These are phyloP conservation scores for Penicillium ochrochloron DNA, from an alignment of 495 filamentous ascomycete species.

Conservation along the genomic window DNA sequence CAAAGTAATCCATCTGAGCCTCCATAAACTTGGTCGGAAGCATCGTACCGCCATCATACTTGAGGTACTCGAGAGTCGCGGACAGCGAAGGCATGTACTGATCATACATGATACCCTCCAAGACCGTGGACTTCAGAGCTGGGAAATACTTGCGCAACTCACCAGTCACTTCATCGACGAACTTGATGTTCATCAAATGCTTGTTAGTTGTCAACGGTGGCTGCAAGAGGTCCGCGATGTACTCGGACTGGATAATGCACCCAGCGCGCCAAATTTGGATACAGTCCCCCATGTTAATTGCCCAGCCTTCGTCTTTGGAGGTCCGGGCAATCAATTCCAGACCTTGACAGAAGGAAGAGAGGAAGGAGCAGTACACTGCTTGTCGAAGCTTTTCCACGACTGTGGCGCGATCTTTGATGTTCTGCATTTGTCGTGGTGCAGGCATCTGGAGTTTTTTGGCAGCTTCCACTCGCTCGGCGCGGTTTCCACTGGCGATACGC, in stretches of 20 bases:
- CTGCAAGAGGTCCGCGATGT: slow-evolving; percentile 64
- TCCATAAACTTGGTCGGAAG: slow-evolving; percentile 75
- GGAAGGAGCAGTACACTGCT: slow-evolving; percentile 66
- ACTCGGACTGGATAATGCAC: slow-evolving; percentile 74
- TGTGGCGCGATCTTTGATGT: slow-evolving; percentile 44
- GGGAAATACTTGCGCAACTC: slow-evolving; percentile 59
- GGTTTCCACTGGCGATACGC: slow-evolving; percentile 67
- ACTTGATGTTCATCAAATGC: slow-evolving; percentile 45
- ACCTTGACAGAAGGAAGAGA: slow-evolving; percentile 69
- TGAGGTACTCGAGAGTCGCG: slow-evolving; percentile 70
- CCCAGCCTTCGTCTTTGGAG: slow-evolving; percentile 65
- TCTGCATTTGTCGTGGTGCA: slow-evolving; percentile 46
- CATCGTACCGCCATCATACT: slow-evolving; percentile 60
- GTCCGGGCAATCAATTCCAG: slow-evolving; percentile 68
- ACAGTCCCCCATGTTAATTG: slow-evolving; percentile 61
- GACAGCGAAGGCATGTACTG: slow-evolving; percentile 66
- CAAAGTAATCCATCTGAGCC: slow-evolving; percentile 77
- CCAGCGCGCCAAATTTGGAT: slow-evolving; percentile 74
- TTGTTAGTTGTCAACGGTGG: slow-evolving; percentile 39
- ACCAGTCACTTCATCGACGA: slow-evolving; percentile 54
- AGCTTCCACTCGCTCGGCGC: slow-evolving; percentile 55
- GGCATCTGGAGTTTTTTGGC: slow-evolving; percentile 50
- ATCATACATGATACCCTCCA: slow-evolving; percentile 62
- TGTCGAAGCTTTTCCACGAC: slow-evolving; percentile 64
- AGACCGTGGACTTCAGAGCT: slow-evolving; percentile 60